A percentile compares a stretch with the other conserved stretches of the same genome.
Conservation (phyloP, 352 stramenopile genomes). For the Pythium grandisporangium region DNA sequence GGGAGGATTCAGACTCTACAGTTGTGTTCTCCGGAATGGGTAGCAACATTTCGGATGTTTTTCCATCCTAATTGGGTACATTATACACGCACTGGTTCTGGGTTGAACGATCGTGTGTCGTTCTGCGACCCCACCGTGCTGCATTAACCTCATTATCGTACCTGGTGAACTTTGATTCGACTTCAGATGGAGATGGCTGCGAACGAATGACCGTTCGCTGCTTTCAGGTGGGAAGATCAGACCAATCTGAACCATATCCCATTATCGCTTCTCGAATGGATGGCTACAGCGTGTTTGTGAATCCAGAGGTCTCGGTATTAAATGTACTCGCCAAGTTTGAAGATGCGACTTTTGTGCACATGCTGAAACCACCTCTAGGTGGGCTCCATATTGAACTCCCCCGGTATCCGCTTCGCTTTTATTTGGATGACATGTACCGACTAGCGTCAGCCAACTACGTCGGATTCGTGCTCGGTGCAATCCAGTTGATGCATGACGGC, state of each 20-base stretch:
- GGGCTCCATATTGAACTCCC: slow-evolving; percentile 31
- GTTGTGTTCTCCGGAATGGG: slow-evolving; percentile 20
- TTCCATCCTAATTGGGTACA: slow-evolving; percentile 19
- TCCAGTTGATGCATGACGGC: slow-evolving; percentile 30
- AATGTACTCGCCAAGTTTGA: slow-evolving; percentile 37
- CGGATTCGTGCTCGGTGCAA: slow-evolving; percentile 21
- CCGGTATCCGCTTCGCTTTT: slow-evolving; percentile 32
- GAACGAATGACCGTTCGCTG: no score
- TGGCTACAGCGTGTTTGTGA: no score
- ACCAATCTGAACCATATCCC: no score
- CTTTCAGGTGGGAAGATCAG: no score
- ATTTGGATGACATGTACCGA: slow-evolving; percentile 3
- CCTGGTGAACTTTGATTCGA: slow-evolving; percentile 9
- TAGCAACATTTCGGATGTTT: slow-evolving; percentile 4
- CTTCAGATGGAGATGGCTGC: no score
- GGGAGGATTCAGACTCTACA: slow-evolving; percentile 14
- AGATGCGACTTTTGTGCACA: slow-evolving; percentile 17
- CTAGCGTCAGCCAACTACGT: slow-evolving; percentile 23
- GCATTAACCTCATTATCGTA: slow-evolving; percentile 12
- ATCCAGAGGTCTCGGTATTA: slow-evolving; percentile 1
- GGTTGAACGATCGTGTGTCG: slow-evolving; percentile 23
- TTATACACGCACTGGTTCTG: slow-evolving; percentile 51
- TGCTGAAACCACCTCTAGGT: slow-evolving; percentile 5
- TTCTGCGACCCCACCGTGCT: slow-evolving; percentile 17
- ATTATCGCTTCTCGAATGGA: no score